Evolutionary conservation across 352 stramenopile genomes (phyloP), one percentile per base, ranked within the genome.

Genomic region (Phytopythium vexans): DNA sequence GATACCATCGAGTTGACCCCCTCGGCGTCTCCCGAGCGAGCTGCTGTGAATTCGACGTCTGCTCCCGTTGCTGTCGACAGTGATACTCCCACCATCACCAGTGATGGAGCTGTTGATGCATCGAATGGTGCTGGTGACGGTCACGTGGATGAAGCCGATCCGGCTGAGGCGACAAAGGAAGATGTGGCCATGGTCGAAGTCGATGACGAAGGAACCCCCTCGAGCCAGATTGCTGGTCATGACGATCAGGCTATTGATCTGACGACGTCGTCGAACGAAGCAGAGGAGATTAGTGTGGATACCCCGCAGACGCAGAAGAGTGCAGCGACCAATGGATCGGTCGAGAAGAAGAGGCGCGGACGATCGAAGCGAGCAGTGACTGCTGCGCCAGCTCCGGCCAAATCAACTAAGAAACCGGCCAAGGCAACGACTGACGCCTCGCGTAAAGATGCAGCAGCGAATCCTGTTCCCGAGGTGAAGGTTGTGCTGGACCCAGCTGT

Each of bases 401-500:
- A 41, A 43, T 31, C 40, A 27, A 51, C 40, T 35, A 62, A 67
- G 55, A 43, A 9, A 33, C 11, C 27, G 32, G 38, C 42, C 33
- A 15, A 45, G 35, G 35, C 57, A 37, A 40, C 56, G 57, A 38
- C 54, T 31, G 54, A 27, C 3, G 50, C 49, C 8, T 33, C 42
- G 0, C 41, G 49, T 6, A 33, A 52, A 8, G 43, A 33, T 6
- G 32, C 62, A 62, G 55, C 48, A 3, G 68, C 61, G 12, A 8
- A 39, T 27, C 21, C 21, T 27, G 21, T 27, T 49, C 39, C 56
- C n/a, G 52, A 40, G 31, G 39, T 49, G 1, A 48, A 67, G 35
- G 66, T 77, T 41, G 64, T 66, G 14, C 55, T 88, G 21, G 76
- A 89, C 54, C 77, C 80, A 3, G 65, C 66, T 3, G 63, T 82